Evolutionary conservation across 1,284 basidiomycete genomes (phyloP).

Genomic region (Trichosporon sp.): DNA sequence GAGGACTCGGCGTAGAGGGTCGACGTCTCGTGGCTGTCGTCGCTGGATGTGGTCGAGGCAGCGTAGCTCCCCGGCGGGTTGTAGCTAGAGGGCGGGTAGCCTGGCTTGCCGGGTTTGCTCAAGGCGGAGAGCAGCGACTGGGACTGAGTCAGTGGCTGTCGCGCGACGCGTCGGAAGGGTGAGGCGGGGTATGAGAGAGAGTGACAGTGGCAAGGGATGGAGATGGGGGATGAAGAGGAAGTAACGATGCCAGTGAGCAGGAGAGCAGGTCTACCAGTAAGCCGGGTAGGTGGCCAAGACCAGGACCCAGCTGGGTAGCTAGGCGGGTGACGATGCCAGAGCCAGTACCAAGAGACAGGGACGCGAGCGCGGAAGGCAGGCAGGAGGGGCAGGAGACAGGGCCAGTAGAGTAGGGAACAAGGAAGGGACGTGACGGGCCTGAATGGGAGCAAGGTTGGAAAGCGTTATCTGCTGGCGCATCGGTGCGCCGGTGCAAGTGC

Average conservation of each 20-base stretch:
- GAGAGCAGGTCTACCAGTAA: no score
- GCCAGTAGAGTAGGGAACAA: no score
- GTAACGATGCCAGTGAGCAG: not conserved
- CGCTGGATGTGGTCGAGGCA: constrained; percentile 15
- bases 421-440: not conserved
- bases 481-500: no score
- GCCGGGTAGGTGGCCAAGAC: not conserved
- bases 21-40: constrained; percentile 17
- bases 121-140: constrained; percentile 29
- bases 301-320: not conserved
- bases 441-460: no score
- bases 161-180: not conserved
- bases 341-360: not conserved
- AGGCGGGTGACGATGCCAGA: not conserved
- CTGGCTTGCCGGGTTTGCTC: constrained; percentile 18
- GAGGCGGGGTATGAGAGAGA: no score
- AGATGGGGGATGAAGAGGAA: not conserved
- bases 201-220: not conserved
- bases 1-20: constrained; percentile 15
- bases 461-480: no score
- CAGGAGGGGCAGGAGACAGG: no score
- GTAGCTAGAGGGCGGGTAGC: constrained; percentile 15
- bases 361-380: not conserved
- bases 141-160: not conserved
- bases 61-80: constrained; percentile 9